Percentiles rank a stretch among this genome's conserved stretches.
Conservation (phyloP, 164 flowering plant genomes). For the Vitis rupestris region DNA sequence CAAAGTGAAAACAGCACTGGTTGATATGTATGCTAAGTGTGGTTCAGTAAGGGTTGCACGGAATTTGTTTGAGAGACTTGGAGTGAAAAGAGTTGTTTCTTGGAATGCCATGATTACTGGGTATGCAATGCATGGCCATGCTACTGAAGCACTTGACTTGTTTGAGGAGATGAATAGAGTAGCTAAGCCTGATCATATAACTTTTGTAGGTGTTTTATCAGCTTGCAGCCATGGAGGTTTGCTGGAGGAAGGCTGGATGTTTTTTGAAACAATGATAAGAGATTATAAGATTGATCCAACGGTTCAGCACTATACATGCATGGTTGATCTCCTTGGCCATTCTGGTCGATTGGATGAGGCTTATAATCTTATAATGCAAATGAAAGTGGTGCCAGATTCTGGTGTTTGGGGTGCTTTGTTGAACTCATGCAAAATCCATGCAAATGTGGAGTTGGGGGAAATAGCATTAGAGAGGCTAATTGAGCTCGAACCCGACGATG, state of each 20-base stretch:
- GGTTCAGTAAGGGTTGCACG: slow-evolving; percentile 36
- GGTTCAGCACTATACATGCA: slow-evolving; percentile 48
- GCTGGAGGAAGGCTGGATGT: slow-evolving; percentile 36
- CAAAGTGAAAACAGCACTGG: slow-evolving; percentile 44
- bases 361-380: slow-evolving; percentile 34
- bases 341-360: slow-evolving; percentile 38
- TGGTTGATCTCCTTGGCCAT: slow-evolving; percentile 53
- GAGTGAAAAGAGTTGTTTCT: slow-evolving; percentile 34
- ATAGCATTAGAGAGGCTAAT: slow-evolving; percentile 37
- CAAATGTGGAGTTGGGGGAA: slow-evolving; percentile 44
- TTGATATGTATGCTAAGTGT: slow-evolving; percentile 58
- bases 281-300: slow-evolving; percentile 35
- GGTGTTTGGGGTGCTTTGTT: slow-evolving; percentile 56
- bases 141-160: slow-evolving; percentile 37
- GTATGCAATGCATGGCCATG: slow-evolving; percentile 51
- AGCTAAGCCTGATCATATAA: slow-evolving; percentile 44
- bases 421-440: slow-evolving; percentile 43
- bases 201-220: slow-evolving; percentile 50
- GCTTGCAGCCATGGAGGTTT: slow-evolving; percentile 52
- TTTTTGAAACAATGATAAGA: slow-evolving; percentile 27
- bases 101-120: slow-evolving; percentile 60
- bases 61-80: slow-evolving; percentile 33
- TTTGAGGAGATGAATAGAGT: slow-evolving; percentile 36
- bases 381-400: slow-evolving; percentile 42
- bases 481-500: slow-evolving; percentile 45